Evolutionary conservation across 164 flowering plant genomes (phyloP).

Genomic region (Taxillus chinensis): DNA sequence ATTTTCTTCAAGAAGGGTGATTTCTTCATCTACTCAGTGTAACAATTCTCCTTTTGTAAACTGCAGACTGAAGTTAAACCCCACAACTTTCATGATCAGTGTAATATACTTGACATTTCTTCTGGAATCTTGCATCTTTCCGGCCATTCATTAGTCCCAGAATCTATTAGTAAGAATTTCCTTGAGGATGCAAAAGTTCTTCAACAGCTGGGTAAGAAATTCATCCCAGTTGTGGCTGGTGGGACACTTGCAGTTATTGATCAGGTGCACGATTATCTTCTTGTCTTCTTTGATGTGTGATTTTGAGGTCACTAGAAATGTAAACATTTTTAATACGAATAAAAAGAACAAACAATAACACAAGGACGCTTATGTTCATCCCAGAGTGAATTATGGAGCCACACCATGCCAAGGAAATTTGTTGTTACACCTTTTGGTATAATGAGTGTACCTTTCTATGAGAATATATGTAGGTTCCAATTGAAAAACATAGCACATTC

Average conservation of each 20-base stretch:
- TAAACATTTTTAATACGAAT: too few species aligned
- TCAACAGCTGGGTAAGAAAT: constrained; percentile 79
- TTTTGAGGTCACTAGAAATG: background rate
- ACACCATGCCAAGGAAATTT: too few species aligned
- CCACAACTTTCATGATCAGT: constrained; percentile 16
- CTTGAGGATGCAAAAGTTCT: constrained; percentile 72
- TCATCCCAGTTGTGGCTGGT: constrained; percentile 70
- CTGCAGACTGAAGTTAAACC: constrained; percentile 30
- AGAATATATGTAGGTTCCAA: too few species aligned
- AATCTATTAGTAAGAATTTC: constrained; percentile 47
- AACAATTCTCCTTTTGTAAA: background rate
- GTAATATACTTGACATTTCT: constrained; percentile 54
- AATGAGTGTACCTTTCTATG: too few species aligned
- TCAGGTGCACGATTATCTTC: constrained; percentile 46
- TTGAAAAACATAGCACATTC: too few species aligned
- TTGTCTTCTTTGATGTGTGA: background rate
- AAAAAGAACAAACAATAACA: too few species aligned
- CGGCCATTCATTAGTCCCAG: constrained; percentile 67
- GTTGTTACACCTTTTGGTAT: too few species aligned
- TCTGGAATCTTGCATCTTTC: constrained; percentile 65
- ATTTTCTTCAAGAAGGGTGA: background rate
- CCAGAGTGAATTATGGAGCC: too few species aligned
- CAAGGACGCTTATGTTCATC: too few species aligned
- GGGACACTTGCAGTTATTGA: constrained; percentile 68
- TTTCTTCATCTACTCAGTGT: background rate